Conservation (phyloP, 2,329 filamentous ascomycete species). For the Emmonsia crescens region DNA sequence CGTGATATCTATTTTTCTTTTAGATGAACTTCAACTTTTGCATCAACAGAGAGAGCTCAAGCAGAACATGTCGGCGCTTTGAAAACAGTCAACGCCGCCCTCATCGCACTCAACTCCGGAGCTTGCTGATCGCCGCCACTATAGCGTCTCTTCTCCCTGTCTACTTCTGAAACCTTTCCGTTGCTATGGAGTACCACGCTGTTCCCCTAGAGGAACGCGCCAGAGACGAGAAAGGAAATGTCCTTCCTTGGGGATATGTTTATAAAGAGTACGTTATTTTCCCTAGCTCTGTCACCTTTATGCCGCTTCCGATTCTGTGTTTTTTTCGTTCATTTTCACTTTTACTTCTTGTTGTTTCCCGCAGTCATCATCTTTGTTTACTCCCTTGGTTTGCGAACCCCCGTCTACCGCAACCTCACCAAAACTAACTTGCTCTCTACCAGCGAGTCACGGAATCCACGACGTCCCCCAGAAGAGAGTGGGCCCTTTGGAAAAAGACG, state of each 20-base stretch:
- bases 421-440: neutral
- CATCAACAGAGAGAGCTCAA: neutral
- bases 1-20: neutral
- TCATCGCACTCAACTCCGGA: neutral
- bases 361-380: slow-evolving; percentile 6
- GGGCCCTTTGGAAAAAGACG: slow-evolving; percentile 50
- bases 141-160: neutral
- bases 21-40: neutral
- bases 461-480: slow-evolving; percentile 47
- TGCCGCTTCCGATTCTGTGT: neutral
- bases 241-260: slow-evolving; percentile 53
- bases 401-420: slow-evolving; percentile 2
- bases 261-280: slow-evolving; percentile 45
- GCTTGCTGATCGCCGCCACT: neutral
- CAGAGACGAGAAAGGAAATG: slow-evolving; percentile 47
- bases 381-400: neutral
- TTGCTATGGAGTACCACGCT: slow-evolving; percentile 52
- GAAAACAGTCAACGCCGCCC: neutral
- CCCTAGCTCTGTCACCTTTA: neutral
- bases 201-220: slow-evolving; percentile 54
- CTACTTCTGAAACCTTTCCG: neutral
- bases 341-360: neutral
- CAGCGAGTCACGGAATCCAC: slow-evolving; percentile 39
- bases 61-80: neutral
- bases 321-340: neutral